phyloP scores from a whole-genome alignment of 768 basidiomycete species.

The Suillus hirtellus region DNA sequence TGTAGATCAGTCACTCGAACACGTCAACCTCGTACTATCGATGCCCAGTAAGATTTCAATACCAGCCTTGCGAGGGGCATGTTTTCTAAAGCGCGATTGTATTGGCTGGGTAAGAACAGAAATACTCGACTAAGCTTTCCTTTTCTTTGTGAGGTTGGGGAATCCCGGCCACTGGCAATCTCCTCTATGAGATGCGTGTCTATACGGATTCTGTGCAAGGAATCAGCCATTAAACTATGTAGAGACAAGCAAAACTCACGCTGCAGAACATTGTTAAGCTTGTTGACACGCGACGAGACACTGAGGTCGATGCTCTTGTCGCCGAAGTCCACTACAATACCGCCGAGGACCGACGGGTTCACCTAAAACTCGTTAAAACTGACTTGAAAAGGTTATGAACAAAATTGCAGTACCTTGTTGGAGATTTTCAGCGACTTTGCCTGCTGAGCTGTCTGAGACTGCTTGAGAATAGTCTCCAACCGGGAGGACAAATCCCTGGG shows the following conservation, averaged over 20 bases:
- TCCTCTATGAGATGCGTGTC: neutral
- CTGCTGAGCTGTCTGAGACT: constrained; percentile 79
- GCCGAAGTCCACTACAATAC: constrained; percentile 93
- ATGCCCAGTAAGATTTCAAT: neutral
- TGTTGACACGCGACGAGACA: constrained; percentile 90
- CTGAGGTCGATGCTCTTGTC: constrained; percentile 98
- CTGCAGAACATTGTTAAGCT: constrained; percentile 80
- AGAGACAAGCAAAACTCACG: constrained; percentile 1
- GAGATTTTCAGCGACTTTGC: constrained; percentile 87
- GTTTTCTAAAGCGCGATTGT: neutral
- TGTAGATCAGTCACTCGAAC: neutral
- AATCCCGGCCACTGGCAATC: neutral
- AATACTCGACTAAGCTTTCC: neutral
- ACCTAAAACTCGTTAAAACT: constrained; percentile 52
- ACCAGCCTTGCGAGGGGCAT: neutral
- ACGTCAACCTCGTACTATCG: neutral
- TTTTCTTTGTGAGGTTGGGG: neutral
- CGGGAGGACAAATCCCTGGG: constrained; percentile 72
- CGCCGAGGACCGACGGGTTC: constrained; percentile 89
- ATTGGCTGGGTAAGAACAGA: neutral
- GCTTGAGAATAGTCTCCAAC: constrained; percentile 85
- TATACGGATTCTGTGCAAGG: constrained; percentile 1
- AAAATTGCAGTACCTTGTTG: constrained; percentile 72
- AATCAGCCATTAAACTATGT: neutral
- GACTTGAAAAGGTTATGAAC: neutral